Conservation (phyloP, 148 eudicot genomes). For the Camellia japonica region DNA sequence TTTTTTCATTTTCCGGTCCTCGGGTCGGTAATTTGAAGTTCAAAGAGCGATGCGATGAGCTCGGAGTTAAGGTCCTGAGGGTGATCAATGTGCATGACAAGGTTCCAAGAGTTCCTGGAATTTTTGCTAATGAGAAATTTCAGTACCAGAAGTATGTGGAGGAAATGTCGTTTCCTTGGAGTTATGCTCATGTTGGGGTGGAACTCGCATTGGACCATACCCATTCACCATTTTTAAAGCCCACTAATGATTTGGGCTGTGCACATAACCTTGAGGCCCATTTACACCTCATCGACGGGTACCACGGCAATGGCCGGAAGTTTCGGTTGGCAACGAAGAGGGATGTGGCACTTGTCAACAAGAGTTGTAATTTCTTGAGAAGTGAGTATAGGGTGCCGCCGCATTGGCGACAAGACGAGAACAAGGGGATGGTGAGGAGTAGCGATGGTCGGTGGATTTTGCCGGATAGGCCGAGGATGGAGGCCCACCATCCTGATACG, state of each 20-base stretch:
- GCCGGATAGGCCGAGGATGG: conserved; percentile 60
- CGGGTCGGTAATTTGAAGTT: conserved; percentile 75
- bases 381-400: conserved; percentile 64
- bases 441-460: conserved; percentile 74
- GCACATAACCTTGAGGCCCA: conserved; percentile 48
- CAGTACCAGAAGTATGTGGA: conserved; percentile 39
- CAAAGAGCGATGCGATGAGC: conserved; percentile 42
- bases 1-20: conserved; percentile 79
- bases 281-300: conserved; percentile 65
- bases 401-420: conserved; percentile 69
- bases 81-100: conserved; percentile 48
- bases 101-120: conserved; percentile 50
- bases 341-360: conserved; percentile 83
- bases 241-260: conserved; percentile 23
- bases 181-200: conserved; percentile 53
- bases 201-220: conserved; percentile 47
- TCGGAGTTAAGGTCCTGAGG: conserved; percentile 45
- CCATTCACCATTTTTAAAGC: conserved; percentile 35
- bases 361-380: conserved; percentile 57
- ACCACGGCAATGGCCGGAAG: conserved; percentile 34
- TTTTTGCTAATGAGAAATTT: conserved; percentile 43
- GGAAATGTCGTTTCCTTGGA: conserved; percentile 40
- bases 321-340: conserved; percentile 42
- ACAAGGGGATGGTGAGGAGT: conserved; percentile 80
- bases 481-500: conserved; percentile 61